Conservation (phyloP, 768 basidiomycete species). For the Cystofilobasidium ferigula region DNA sequence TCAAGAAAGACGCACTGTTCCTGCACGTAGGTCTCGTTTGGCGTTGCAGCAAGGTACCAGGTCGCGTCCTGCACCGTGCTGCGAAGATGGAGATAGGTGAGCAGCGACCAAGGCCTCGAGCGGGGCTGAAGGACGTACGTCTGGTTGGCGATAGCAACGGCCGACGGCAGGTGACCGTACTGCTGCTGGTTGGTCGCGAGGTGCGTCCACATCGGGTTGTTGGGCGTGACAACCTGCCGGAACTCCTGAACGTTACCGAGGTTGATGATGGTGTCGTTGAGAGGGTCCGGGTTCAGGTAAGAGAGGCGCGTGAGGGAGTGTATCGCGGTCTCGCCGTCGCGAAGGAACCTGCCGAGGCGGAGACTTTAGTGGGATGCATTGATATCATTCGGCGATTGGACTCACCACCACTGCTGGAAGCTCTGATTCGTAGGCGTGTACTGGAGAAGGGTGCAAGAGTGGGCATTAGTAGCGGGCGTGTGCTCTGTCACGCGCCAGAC, state of each 20-base stretch:
- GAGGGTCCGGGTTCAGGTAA: slow-evolving; percentile 5
- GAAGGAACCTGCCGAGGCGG: slow-evolving; percentile 30
- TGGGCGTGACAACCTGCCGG: slow-evolving; percentile 23
- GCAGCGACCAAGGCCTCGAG: background rate
- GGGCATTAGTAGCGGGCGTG: background rate
- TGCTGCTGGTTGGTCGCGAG: slow-evolving; percentile 28
- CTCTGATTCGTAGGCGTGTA: slow-evolving; percentile 7
- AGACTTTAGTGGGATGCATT: background rate
- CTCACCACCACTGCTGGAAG: slow-evolving; percentile 7
- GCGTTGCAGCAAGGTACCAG: slow-evolving; percentile 27
- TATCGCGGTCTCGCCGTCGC: slow-evolving; percentile 28
- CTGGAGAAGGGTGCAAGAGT: background rate
- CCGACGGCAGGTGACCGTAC: slow-evolving; percentile 26
- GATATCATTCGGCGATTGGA: background rate
- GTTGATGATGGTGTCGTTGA: slow-evolving; percentile 23
- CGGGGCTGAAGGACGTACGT: background rate
- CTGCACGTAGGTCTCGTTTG: slow-evolving; percentile 20
- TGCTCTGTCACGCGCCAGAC: too few relatives aligned
- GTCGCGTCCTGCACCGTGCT: slow-evolving; percentile 31
- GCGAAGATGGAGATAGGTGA: too few relatives aligned
- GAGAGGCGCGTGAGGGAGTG: slow-evolving; percentile 27
- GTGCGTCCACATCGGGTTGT: slow-evolving; percentile 29
- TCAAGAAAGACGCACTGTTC: slow-evolving; percentile 3
- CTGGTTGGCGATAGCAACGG: slow-evolving; percentile 21
- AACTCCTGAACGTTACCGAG: slow-evolving; percentile 28